Conservation (phyloP, 768 basidiomycete species). For the Scleroderma citrinum region DNA sequence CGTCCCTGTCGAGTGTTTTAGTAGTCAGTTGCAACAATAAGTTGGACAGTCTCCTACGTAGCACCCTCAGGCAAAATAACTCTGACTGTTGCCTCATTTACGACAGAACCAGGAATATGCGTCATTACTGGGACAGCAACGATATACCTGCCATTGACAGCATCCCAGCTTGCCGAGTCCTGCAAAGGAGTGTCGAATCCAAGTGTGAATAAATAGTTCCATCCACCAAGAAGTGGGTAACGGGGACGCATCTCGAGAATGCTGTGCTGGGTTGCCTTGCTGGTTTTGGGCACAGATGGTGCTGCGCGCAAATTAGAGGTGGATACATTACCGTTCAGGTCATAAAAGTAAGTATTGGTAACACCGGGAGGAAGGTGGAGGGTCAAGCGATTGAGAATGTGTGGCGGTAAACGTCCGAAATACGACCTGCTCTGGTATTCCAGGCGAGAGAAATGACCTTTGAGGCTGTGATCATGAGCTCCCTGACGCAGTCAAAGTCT, state of each 20-base stretch:
- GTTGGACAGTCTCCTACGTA: constrained; percentile 48
- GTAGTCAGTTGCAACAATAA: constrained; percentile 12
- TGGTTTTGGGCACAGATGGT: constrained; percentile 57
- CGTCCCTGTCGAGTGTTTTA: constrained; percentile 47
- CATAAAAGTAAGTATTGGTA: constrained; percentile 81
- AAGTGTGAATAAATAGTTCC: constrained; percentile 94
- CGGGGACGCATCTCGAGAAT: constrained; percentile 80
- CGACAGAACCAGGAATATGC: constrained; percentile 68
- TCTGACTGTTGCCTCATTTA: constrained; percentile 72
- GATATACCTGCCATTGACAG: constrained; percentile 56
- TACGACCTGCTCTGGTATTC: constrained; percentile 75
- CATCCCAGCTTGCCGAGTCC: constrained; percentile 66
- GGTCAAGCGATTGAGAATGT: constrained; percentile 67
- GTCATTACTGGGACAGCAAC: constrained; percentile 86
- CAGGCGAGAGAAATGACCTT: constrained; percentile 93
- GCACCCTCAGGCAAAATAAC: constrained; percentile 94
- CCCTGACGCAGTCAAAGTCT: not conserved
- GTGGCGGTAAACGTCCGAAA: constrained; percentile 59
- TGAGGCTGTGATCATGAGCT: constrained; percentile 51
- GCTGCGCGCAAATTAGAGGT: constrained; percentile 78
- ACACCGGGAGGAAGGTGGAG: constrained; percentile 81
- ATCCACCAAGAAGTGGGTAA: constrained; percentile 91
- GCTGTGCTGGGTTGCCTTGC: constrained; percentile 49
- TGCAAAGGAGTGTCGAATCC: constrained; percentile 88
- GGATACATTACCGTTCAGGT: constrained; percentile 93